Evolutionary conservation across 148 eudicot genomes (phyloP).

Genomic region (Rhododendron griersonianum): DNA sequence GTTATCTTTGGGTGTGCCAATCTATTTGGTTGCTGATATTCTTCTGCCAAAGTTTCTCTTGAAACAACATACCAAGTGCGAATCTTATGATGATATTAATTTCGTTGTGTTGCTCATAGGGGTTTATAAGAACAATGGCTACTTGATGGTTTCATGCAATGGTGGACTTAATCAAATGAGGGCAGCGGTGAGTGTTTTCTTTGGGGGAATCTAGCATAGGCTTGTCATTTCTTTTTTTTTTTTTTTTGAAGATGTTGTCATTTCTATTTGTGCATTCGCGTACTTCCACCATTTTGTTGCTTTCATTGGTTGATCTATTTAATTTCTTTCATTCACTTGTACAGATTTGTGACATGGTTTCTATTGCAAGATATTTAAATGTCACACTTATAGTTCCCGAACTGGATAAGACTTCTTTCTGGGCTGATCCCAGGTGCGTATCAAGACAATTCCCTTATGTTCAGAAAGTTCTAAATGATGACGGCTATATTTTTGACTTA

Average conservation of each 20-base stretch:
- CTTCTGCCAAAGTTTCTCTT: not conserved
- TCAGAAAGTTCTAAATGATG: not conserved
- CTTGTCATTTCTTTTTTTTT: not conserved
- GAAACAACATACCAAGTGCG: not conserved
- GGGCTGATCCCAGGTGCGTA: conserved; percentile 98
- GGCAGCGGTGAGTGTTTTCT: conserved; percentile 68
- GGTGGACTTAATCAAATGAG: conserved; percentile 99
- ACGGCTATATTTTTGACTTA: not conserved
- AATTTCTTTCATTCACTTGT: conserved; percentile 7
- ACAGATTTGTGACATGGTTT: conserved; percentile 99
- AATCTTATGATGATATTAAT: not conserved
- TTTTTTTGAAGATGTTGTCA: not conserved
- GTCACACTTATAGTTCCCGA: conserved; percentile 94
- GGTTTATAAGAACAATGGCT: conserved; percentile 94
- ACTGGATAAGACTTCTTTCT: conserved; percentile 88
- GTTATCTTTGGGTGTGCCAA: not conserved
- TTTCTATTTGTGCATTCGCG: not conserved
- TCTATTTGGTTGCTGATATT: not conserved
- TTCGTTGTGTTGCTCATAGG: conserved; percentile 36
- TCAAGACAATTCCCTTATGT: conserved; percentile 16
- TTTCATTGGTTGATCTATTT: not conserved
- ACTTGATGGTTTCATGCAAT: conserved; percentile 95
- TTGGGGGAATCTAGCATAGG: not conserved
- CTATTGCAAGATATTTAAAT: conserved; percentile 94
- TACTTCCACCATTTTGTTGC: not conserved